Base-by-base conservation (phyloP, 345 rosid species). In the Salix caprea region DNA sequence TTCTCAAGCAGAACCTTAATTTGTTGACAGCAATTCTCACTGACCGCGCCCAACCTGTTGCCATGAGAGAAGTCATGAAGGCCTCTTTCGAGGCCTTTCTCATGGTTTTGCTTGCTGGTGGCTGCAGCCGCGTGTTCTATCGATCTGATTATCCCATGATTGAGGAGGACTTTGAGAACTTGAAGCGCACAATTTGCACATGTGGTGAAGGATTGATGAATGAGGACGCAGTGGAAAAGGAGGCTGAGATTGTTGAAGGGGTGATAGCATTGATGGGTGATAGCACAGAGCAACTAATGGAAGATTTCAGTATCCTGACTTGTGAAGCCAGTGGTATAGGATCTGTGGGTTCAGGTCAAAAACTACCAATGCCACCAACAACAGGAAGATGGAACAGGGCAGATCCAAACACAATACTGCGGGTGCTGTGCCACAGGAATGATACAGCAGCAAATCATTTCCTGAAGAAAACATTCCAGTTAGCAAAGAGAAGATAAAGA, bases 71-170 rank as follows among this genome's bases (percentile, higher is more conserved):
- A 79, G 94, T 93, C 4, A 89, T 92, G 92, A 91, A 77, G 78
- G 91, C 98, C 56, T 81, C 93, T 15, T 96, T 93, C 23, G 94
- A 96, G 75, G 90, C 90, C 32, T 90, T 81, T 86, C 84, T 91
- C n/a, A 89, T 88, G 92, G 94, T 91, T n/a, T 75, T 96, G 77
- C 93, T 96, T 21, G 97, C 97, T 0, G 96, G 98, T 15, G 98
- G 97, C 8, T 65, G 78, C 48, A 78, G 87, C 0, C 69, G 97
- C 66, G 82, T 90, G 69, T 93, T 91, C 60, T 69, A 87, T 50
- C 81, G 88, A 26, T 68, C 92, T 6, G 97, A 95, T 74, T 84
- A 89, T 28, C 72, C 74, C 46, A 44, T 90, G 74, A 86, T 91
- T 8, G 87, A 85, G 62, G 93, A 96, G 76, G 97, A 96, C 73